Evolutionary conservation across 805 yeast genomes (phyloP).

Genomic region (Kuraishia borneana): DNA sequence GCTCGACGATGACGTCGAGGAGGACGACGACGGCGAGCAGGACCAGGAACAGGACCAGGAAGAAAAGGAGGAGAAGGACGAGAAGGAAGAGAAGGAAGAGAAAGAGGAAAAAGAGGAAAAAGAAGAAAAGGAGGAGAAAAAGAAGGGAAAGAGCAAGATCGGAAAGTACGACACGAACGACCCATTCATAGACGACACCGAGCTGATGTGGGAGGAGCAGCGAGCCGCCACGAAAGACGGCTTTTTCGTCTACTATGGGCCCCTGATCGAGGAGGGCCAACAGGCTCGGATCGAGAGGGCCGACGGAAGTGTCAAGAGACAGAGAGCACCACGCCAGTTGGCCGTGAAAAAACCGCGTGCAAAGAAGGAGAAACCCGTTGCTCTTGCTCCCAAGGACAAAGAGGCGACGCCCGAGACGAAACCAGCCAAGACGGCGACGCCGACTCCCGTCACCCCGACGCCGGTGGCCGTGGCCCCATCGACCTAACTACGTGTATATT

Average conservation of each 20-base stretch:
- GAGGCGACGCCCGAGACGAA: too few relatives aligned
- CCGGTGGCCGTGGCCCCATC: neutral
- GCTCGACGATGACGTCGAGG: slow-evolving; percentile 37
- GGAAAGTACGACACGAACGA: slow-evolving; percentile 90
- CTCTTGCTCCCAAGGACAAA: too few relatives aligned
- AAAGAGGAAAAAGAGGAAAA: slow-evolving; percentile 23
- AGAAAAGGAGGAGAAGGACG: slow-evolving; percentile 4
- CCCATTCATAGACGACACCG: slow-evolving; percentile 95
- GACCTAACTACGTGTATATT: too few relatives aligned
- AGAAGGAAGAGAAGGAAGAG: slow-evolving; percentile 16
- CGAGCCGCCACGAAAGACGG: slow-evolving; percentile 91
- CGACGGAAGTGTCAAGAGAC: slow-evolving; percentile 3
- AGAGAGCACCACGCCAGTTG: too few relatives aligned
- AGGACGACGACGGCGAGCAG: slow-evolving; percentile 35
- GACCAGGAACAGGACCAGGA: slow-evolving; percentile 30
- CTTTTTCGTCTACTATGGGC: slow-evolving; percentile 91
- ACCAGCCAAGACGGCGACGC: too few relatives aligned
- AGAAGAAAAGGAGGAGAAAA: slow-evolving; percentile 28
- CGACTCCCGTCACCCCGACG: too few relatives aligned
- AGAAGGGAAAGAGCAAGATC: slow-evolving; percentile 54
- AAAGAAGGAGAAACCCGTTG: too few relatives aligned
- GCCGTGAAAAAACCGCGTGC: too few relatives aligned
- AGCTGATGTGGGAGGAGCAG: slow-evolving; percentile 85
- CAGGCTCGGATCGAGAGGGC: slow-evolving; percentile 29
- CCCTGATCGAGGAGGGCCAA: slow-evolving; percentile 55